These are phyloP conservation scores for Corylus americana DNA, from an alignment of 306 rosid species.

Conservation along the genomic window DNA sequence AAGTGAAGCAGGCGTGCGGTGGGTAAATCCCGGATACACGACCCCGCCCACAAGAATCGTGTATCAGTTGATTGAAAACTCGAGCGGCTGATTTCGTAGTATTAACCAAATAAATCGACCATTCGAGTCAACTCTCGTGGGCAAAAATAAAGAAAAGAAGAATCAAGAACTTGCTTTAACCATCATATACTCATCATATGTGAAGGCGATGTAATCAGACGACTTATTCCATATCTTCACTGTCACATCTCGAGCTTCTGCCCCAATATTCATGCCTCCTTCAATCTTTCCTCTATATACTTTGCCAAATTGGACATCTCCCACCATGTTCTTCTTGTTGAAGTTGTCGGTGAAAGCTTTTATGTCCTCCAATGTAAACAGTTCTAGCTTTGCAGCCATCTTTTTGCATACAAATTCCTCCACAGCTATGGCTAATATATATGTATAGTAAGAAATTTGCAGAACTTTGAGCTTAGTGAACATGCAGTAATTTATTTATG, in stretches of 20 bases:
- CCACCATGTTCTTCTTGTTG: slow-evolving; percentile 45
- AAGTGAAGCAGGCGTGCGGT: neutral
- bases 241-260: slow-evolving; percentile 33
- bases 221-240: slow-evolving; percentile 55
- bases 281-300: slow-evolving; percentile 50
- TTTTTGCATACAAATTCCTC: slow-evolving; percentile 14
- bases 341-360: slow-evolving; percentile 46
- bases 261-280: slow-evolving; percentile 3
- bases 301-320: slow-evolving; percentile 48
- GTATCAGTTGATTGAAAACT: too few relatives aligned
- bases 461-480: neutral
- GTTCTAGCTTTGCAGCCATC: slow-evolving; percentile 37
- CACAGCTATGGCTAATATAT: neutral
- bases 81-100: too few relatives aligned
- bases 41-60: too few relatives aligned
- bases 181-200: slow-evolving; percentile 35
- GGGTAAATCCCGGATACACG: too few relatives aligned
- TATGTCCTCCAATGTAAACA: slow-evolving; percentile 45
- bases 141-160: neutral
- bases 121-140: too few relatives aligned
- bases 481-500: too few relatives aligned
- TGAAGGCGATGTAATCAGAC: slow-evolving; percentile 22
- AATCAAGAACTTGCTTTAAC: slow-evolving; percentile 32
- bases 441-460: neutral
- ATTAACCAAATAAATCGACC: too few relatives aligned